phyloP scores from a whole-genome alignment of 768 basidiomycete species.

The Boletus pseudo-olivaceus region DNA sequence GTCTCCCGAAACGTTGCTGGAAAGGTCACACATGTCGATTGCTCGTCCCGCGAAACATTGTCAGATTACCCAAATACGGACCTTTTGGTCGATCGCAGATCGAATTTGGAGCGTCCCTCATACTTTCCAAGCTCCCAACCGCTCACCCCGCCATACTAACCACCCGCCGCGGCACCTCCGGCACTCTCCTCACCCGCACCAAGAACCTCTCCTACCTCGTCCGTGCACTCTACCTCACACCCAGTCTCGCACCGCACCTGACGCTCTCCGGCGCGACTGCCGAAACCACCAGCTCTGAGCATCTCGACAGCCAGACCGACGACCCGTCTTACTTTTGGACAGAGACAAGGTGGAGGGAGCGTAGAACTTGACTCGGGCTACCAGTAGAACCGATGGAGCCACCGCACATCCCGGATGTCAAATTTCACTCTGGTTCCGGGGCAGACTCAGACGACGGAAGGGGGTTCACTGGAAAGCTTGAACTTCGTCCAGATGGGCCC shows the following conservation, averaged over 20 bases:
- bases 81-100: conserved; percentile 42
- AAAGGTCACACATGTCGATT: conserved; percentile 47
- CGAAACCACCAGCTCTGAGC: conserved; percentile 52
- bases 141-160: conserved; percentile 57
- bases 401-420: conserved; percentile 10
- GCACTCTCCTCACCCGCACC: conserved; percentile 61
- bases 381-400: conserved; percentile 61
- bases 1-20: conserved; percentile 81
- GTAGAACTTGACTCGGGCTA: conserved; percentile 66
- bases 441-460: conserved; percentile 21
- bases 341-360: conserved; percentile 69
- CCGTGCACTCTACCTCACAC: conserved; percentile 68
- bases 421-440: conserved; percentile 2
- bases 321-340: conserved; percentile 81
- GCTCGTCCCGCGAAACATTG: background rate
- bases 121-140: conserved; percentile 74
- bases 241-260: conserved; percentile 54
- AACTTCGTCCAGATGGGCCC: conserved; percentile 44
- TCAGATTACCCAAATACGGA: background rate
- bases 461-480: conserved; percentile 11
- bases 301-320: conserved; percentile 54
- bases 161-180: conserved; percentile 57
- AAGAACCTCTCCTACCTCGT: conserved; percentile 74
- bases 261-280: conserved; percentile 67
- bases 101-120: conserved; percentile 78